phyloP scores from a whole-genome alignment of 1,139 yeast species.

The Sugiyamaella sp. region DNA sequence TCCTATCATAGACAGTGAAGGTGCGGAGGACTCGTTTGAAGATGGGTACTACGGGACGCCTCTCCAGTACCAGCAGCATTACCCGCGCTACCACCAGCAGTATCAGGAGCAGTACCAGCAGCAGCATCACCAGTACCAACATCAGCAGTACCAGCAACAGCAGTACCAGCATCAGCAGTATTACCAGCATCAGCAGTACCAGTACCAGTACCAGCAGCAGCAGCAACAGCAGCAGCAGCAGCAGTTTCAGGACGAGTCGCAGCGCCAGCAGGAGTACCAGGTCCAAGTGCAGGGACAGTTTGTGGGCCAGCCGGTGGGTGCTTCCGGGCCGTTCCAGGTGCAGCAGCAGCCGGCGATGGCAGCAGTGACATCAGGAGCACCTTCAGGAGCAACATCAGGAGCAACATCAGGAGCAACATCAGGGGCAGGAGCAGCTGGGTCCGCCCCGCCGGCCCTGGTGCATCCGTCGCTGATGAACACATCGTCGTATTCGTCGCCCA shows the following conservation, averaged over 20 bases:
- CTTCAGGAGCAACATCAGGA: background rate
- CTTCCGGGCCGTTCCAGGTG: no score
- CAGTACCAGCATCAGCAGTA: background rate
- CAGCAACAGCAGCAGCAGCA: background rate
- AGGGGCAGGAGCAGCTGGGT: background rate
- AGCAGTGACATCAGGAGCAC: background rate
- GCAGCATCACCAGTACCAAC: background rate
- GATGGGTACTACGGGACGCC: slow-evolving; percentile 5
- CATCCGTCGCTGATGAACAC: slow-evolving; percentile 6
- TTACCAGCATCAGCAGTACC: background rate
- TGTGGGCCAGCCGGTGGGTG: no score
- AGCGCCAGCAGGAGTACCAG: background rate
- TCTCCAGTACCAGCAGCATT: background rate
- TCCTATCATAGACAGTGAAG: slow-evolving; percentile 16
- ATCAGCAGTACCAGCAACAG: background rate
- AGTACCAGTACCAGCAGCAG: background rate
- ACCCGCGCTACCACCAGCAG: background rate
- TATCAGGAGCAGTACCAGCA: slow-evolving; percentile 1
- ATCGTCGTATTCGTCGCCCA: slow-evolving; percentile 14
- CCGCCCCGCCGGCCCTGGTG: slow-evolving; percentile 5
- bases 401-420: background rate
- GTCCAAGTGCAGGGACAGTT: background rate
- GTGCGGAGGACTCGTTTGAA: slow-evolving; percentile 7
- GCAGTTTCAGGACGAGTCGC: background rate
- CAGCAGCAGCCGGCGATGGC: background rate